Evolutionary conservation across 208 protist species (phyloP).

Genomic region (Crithidia thermophila): DNA sequence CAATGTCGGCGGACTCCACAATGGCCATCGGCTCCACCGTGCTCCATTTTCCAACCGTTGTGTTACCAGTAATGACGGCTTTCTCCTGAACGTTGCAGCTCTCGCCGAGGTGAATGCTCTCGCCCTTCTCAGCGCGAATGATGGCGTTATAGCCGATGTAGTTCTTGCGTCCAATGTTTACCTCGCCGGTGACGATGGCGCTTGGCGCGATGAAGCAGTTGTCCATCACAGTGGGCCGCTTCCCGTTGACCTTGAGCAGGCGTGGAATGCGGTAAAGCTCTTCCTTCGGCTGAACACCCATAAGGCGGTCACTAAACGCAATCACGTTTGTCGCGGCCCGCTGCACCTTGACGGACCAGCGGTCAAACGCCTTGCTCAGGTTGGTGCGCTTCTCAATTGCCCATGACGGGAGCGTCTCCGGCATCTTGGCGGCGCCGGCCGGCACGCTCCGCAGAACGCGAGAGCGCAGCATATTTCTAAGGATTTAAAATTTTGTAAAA

Average conservation of each 20-base stretch:
- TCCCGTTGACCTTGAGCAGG: conserved; percentile 71
- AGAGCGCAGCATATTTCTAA: conserved; percentile 41
- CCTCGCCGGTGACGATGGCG: conserved; percentile 82
- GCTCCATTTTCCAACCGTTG: conserved; percentile 86
- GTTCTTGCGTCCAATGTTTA: conserved; percentile 87
- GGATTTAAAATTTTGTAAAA: conserved; percentile 17
- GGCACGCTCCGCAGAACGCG: conserved; percentile 29
- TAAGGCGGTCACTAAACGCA: conserved; percentile 58
- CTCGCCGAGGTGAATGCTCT: conserved; percentile 88
- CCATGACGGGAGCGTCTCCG: conserved; percentile 69
- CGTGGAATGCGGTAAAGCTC: conserved; percentile 78
- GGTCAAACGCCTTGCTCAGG: conserved; percentile 49
- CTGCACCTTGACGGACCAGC: conserved; percentile 45
- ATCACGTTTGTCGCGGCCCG: conserved; percentile 51
- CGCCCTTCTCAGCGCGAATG: conserved; percentile 77
- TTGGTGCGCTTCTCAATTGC: conserved; percentile 60
- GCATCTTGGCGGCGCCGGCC: conserved; percentile 32
- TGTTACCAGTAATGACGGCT: conserved; percentile 83
- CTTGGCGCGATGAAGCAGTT: conserved; percentile 91
- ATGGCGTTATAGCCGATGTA: conserved; percentile 93
- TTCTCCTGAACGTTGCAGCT: conserved; percentile 93
- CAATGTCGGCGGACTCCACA: conserved; percentile 85
- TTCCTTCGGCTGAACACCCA: conserved; percentile 82
- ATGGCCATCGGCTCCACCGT: conserved; percentile 92
- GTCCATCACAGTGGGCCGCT: conserved; percentile 82